A percentile compares a stretch with the other conserved stretches of the same genome.
Conservation (phyloP, 2,329 filamentous ascomycete species). For the Fusarium sp. region DNA sequence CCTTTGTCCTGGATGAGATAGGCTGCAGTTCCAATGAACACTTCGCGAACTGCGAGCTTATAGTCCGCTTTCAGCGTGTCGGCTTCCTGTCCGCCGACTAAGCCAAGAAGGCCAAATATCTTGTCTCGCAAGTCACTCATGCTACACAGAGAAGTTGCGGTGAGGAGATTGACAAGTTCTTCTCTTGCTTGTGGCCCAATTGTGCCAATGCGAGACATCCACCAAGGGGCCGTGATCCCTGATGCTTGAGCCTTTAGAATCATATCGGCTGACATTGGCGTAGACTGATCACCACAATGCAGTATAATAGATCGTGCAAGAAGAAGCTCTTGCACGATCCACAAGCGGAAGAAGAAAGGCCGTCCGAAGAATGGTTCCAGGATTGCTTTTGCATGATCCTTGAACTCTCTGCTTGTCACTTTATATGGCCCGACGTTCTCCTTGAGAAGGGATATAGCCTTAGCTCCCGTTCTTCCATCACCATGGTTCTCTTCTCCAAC, state of each 20-base stretch:
- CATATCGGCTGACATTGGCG: conserved; percentile 1
- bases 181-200: conserved; percentile 1
- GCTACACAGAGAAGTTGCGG: conserved; percentile 14
- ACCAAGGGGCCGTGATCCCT: conserved; percentile 4
- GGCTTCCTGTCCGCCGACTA: conserved; percentile 5
- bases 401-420: neutral
- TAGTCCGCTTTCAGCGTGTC: conserved; percentile 15
- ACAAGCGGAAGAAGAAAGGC: conserved; percentile 25
- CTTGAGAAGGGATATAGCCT: conserved; percentile 5
- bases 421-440: neutral
- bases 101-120: conserved; percentile 25
- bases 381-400: neutral
- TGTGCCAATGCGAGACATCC: conserved; percentile 11
- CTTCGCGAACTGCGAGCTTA: conserved; percentile 27
- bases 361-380: conserved; percentile 8
- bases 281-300: conserved; percentile 10
- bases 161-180: conserved; percentile 4
- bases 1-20: conserved; percentile 13
- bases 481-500: conserved; percentile 16
- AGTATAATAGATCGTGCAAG: conserved; percentile 15
- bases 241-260: neutral
- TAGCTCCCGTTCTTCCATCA: neutral
- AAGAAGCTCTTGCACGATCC: conserved; percentile 28
- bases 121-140: conserved; percentile 25
- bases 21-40: conserved; percentile 26